Evolutionary conservation across 2,329 filamentous ascomycete genomes (phyloP).

Genomic region (Dothideomycetes sp.): DNA sequence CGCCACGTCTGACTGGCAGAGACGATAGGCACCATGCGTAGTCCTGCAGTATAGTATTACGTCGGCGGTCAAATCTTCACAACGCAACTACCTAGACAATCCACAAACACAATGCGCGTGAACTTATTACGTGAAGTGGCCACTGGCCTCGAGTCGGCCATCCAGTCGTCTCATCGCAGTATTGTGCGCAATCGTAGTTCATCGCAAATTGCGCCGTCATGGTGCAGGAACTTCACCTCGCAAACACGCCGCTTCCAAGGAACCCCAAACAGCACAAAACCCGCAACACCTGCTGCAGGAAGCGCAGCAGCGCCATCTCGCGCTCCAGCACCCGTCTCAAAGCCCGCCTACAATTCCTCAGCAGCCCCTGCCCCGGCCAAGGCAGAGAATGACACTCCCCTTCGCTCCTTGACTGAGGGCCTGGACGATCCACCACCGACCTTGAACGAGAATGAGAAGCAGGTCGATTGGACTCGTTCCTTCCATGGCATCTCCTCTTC

Average conservation of each 20-base stretch:
- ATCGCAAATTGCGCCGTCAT: constrained; percentile 7
- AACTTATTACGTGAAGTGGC: constrained; percentile 6
- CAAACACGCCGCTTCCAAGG: constrained; percentile 4
- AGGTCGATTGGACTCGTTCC: constrained; percentile 73
- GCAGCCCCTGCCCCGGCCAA: constrained; percentile 15
- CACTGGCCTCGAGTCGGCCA: constrained; percentile 5
- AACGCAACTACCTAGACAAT: too few relatives aligned
- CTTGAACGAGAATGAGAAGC: constrained; percentile 39
- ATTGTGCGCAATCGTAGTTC: constrained; percentile 1
- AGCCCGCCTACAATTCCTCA: constrained; percentile 15
- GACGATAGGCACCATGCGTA: too few relatives aligned
- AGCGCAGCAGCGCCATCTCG: constrained; percentile 6
- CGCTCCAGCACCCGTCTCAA: constrained; percentile 10
- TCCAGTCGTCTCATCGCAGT: neutral
- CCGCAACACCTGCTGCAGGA: constrained; percentile 8
- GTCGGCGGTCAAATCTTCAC: too few relatives aligned
- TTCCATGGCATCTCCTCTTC: constrained; percentile 67
- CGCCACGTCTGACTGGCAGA: too few relatives aligned
- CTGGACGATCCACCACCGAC: constrained; percentile 43
- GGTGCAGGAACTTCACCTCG: constrained; percentile 7
- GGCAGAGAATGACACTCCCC: constrained; percentile 16
- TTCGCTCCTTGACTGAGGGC: constrained; percentile 39
- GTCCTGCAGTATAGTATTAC: too few relatives aligned
- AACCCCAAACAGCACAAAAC: neutral
- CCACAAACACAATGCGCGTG: constrained; percentile 9